Evolutionary conservation across 352 stramenopile species (phyloP), one percentile per base, ranked within the genome.

Genomic region (Pythium plurisporium): DNA sequence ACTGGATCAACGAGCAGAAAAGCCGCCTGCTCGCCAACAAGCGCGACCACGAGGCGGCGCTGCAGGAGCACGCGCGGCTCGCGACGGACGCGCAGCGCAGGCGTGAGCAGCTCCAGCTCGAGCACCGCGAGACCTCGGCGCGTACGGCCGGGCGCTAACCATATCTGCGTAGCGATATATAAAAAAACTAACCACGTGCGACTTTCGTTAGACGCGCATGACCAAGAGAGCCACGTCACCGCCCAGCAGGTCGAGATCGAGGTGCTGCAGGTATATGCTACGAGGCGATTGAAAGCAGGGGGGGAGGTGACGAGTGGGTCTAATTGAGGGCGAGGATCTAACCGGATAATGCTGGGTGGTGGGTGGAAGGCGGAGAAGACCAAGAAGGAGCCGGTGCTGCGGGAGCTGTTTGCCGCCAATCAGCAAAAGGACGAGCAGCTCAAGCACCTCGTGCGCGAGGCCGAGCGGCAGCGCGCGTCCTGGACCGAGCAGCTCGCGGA

Each of bases 231-330:
- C n/a, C 65, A 75, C 41, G 55, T 88, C 36, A 79, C 67, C 22
- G 65, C 68, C 15, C 74, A 77, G 43, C 61, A 88, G 46, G 68
- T 87, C 50, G 80, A 90, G 66, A 86, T 90, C 48, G 74, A 88
- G 46, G 71, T 88, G 48, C 46, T 89, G 52, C 67, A 85, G 67
- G 69, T 74, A 59, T 36, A n/a, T n/a, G n/a, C n/a, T n/a, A n/a
- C n/a, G n/a, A n/a, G n/a, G 19, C 38, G 38, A 19, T n/a, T 15
- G 14, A 1, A 44, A 44, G 6, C n/a, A n/a, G n/a, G n/a, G n/a
- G n/a, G n/a, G n/a, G n/a, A n/a, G n/a, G n/a, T n/a, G n/a, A n/a
- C n/a, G n/a, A n/a, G n/a, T n/a, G n/a, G n/a, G n/a, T n/a, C n/a
- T n/a, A n/a, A n/a, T n/a, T n/a, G n/a, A n/a, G n/a, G n/a, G n/a